Conservation (phyloP, 2,329 filamentous ascomycete species). For the Cercospora zeae-maydis region DNA sequence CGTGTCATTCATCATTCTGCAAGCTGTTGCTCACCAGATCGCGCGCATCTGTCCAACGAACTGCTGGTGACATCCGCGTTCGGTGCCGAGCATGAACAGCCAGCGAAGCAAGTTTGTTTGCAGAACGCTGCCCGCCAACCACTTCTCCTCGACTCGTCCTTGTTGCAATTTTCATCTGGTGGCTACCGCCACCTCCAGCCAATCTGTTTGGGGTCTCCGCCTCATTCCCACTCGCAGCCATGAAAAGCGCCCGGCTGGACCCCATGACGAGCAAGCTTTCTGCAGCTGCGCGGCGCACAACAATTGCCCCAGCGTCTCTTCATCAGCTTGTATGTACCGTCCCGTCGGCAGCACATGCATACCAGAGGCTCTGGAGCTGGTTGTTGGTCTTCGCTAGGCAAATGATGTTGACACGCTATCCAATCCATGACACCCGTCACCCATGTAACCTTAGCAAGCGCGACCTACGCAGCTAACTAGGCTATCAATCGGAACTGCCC, state of each 20-base stretch:
- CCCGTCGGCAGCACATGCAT: background rate
- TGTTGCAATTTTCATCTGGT: slow-evolving; percentile 1
- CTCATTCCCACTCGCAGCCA: background rate
- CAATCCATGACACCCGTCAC: background rate
- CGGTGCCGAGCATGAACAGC: background rate
- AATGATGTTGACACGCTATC: background rate
- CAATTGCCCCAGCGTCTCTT: background rate
- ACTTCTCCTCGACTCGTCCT: background rate
- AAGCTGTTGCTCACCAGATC: background rate
- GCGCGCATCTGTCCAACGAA: background rate
- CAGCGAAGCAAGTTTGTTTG: slow-evolving; percentile 2
- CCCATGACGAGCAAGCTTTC: background rate
- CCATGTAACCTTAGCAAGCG: no score
- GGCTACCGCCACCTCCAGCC: background rate
- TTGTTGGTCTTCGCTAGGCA: background rate
- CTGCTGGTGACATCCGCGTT: background rate
- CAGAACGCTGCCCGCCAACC: background rate
- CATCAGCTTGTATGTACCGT: background rate
- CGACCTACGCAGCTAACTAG: background rate
- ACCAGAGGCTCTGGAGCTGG: background rate
- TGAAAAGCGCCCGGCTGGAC: background rate
- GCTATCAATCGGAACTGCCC: background rate
- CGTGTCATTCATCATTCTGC: background rate
- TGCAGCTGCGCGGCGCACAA: slow-evolving; percentile 2
- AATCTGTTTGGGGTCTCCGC: slow-evolving; percentile 1